Percentiles rank a stretch among this genome's conserved stretches.
These are phyloP conservation scores for Aristolochia fimbriata DNA, from an alignment of 164 flowering plant genomes.

Conservation along the genomic window DNA sequence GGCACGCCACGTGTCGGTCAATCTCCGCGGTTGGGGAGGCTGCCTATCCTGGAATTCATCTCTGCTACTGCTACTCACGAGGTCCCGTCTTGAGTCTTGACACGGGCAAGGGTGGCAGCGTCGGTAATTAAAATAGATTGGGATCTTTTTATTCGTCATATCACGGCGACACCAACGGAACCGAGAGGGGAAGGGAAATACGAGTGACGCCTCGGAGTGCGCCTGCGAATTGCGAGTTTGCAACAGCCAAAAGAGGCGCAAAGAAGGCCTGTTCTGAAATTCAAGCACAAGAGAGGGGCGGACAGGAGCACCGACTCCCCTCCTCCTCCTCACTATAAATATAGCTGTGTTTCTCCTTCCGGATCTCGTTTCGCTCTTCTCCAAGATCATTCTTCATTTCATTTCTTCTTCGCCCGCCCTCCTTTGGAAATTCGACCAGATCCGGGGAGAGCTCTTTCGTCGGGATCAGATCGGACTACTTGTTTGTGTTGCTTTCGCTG, in stretches of 20 bases:
- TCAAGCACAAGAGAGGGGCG: constrained; percentile 3
- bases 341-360: too few relatives aligned
- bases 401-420: not conserved
- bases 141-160: too few relatives aligned
- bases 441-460: not conserved
- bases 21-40: too few relatives aligned
- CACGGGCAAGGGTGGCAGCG: too few relatives aligned
- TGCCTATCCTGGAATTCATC: too few relatives aligned
- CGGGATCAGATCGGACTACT: not conserved
- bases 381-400: not conserved
- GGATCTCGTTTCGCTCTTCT: not conserved
- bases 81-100: too few relatives aligned
- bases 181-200: not conserved
- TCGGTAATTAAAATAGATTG: too few relatives aligned
- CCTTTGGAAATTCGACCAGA: not conserved
- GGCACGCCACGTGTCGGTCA: too few relatives aligned
- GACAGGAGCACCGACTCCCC: constrained; percentile 2
- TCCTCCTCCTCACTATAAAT: not conserved
- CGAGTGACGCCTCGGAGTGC: not conserved
- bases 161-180: too few relatives aligned
- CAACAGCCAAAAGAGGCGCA: not conserved
- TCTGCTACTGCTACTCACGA: too few relatives aligned
- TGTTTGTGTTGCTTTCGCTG: not conserved
- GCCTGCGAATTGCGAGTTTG: not conserved
- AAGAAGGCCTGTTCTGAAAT: not conserved